Evolutionary conservation across 1,139 yeast genomes (phyloP).

Genomic region (Protomyces inundatus): DNA sequence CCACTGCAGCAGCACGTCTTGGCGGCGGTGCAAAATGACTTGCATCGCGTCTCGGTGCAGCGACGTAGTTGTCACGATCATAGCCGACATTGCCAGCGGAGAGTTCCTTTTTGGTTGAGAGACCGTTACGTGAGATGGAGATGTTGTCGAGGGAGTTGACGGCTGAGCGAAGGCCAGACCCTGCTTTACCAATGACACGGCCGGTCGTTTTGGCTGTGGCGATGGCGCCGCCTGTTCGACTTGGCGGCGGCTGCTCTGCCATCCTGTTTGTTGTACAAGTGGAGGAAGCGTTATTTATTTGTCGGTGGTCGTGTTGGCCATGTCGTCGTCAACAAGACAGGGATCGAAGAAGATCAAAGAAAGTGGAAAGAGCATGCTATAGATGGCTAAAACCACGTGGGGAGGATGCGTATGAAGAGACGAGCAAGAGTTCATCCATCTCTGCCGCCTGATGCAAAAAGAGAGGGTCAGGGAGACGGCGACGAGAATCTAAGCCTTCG

Average conservation of each 20-base stretch:
- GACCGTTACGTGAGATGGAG: constrained; percentile 7
- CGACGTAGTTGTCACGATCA: constrained; percentile 20
- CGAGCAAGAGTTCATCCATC: too few relatives aligned
- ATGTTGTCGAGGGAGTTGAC: constrained; percentile 16
- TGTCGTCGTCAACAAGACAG: too few relatives aligned
- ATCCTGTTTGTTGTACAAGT: not conserved
- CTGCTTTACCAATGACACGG: constrained; percentile 17
- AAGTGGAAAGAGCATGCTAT: not conserved
- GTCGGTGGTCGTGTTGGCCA: too few relatives aligned
- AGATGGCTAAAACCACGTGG: too few relatives aligned
- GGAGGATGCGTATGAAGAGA: too few relatives aligned
- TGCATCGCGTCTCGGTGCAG: constrained; percentile 16
- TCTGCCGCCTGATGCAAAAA: not conserved
- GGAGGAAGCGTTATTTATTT: too few relatives aligned
- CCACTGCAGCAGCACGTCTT: constrained; percentile 7
- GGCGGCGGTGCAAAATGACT: constrained; percentile 25
- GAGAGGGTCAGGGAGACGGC: not conserved
- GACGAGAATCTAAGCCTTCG: constrained; percentile 9
- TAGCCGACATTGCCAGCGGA: constrained; percentile 13
- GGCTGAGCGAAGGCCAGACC: constrained; percentile 5
- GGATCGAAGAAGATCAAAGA: not conserved
- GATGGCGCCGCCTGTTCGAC: constrained; percentile 7
- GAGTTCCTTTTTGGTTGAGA: constrained; percentile 12
- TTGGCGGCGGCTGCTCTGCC: not conserved
- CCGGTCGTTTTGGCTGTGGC: not conserved